These are phyloP conservation scores for Neostapfia colusana DNA, from an alignment of 176 grass and related monocot species.

Conservation along the genomic window DNA sequence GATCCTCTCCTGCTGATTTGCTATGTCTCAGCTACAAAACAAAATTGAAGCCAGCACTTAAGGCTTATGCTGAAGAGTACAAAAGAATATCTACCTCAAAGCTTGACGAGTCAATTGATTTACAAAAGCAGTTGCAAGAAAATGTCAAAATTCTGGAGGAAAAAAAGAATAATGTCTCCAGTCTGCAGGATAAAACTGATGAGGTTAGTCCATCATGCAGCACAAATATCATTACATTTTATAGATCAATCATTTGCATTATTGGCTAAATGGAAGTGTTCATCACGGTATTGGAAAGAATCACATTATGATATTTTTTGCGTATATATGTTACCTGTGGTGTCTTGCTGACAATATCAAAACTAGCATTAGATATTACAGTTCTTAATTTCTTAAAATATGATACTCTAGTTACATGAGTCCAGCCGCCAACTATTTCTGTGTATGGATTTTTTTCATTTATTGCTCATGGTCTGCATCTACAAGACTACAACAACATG, in stretches of 20 bases:
- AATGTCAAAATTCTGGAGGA: constrained; percentile 61
- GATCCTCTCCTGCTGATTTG: constrained; percentile 64
- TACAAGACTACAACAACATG: no score
- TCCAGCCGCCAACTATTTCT: no score
- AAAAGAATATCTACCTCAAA: constrained; percentile 58
- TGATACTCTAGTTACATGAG: no score
- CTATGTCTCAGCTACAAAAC: constrained; percentile 66
- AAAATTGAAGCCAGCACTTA: constrained; percentile 64
- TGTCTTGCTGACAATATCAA: not conserved
- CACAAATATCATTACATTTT: not conserved
- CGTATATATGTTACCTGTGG: not conserved
- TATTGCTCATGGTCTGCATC: no score
- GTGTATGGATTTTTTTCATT: no score
- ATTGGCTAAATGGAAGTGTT: not conserved
- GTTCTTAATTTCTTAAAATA: no score
- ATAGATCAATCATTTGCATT: not conserved
- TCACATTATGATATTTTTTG: not conserved
- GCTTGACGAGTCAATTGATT: constrained; percentile 50
- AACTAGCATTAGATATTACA: not conserved
- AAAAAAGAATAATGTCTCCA: constrained; percentile 48
- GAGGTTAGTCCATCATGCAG: constrained; percentile 48
- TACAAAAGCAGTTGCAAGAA: constrained; percentile 59
- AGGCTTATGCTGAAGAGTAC: constrained; percentile 51
- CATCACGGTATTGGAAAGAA: not conserved
- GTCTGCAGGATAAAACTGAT: constrained; percentile 50